phyloP scores from a whole-genome alignment of 2,329 filamentous ascomycete species.

The Claviceps spartinae region DNA sequence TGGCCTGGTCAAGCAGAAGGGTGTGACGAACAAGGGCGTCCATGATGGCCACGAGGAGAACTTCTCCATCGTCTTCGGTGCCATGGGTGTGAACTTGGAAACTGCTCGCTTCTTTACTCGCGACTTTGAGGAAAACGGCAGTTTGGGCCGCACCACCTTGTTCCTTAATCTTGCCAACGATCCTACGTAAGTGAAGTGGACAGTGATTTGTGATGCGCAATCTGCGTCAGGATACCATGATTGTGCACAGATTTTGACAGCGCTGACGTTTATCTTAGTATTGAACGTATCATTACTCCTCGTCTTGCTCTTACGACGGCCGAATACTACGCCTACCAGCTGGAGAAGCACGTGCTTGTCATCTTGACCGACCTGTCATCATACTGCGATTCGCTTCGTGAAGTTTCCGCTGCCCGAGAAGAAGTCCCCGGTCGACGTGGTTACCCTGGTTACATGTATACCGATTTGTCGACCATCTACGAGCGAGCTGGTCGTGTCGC shows the following conservation, averaged over 20 bases:
- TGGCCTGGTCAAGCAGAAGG: conserved; percentile 67
- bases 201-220: not conserved
- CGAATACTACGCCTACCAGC: conserved; percentile 99
- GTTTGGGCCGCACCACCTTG: conserved; percentile 89
- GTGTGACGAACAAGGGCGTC: conserved; percentile 77
- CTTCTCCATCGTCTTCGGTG: conserved; percentile 98
- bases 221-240: not conserved
- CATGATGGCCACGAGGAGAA: conserved; percentile 98
- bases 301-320: conserved; percentile 95
- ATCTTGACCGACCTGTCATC: conserved; percentile 96
- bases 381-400: conserved; percentile 97
- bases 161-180: conserved; percentile 99
- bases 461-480: conserved; percentile 99
- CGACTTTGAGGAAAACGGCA: conserved; percentile 98
- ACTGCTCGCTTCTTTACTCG: conserved; percentile 96
- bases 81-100: conserved; percentile 99
- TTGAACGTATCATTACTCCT: conserved; percentile 98
- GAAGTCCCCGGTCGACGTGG: conserved; percentile 98
- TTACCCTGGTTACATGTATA: conserved; percentile 99
- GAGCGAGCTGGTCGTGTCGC: conserved; percentile 96
- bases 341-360: conserved; percentile 98
- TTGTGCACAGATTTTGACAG: not conserved
- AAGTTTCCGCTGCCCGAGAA: conserved; percentile 94
- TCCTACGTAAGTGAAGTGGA: conserved; percentile 58
- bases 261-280: conserved; percentile 37